These are phyloP conservation scores for Capsella bursapastoris DNA, from an alignment of 345 rosid species.

Conservation along the genomic window DNA sequence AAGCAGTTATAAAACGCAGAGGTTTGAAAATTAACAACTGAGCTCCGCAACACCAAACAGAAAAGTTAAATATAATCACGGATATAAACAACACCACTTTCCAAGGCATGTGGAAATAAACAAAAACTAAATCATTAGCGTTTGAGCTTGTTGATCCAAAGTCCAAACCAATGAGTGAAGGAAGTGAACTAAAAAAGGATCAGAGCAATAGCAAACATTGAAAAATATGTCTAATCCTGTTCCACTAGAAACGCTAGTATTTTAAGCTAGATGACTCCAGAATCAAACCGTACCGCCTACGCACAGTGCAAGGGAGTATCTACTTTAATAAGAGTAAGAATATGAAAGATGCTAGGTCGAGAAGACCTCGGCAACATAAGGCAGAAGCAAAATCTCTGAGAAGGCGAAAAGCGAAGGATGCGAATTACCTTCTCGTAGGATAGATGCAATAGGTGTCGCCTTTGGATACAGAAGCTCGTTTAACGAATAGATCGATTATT, in stretches of 20 bases:
- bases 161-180: no score
- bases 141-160: no score
- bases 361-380: slow-evolving; percentile 59
- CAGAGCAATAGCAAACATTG: not conserved
- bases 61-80: not conserved
- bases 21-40: slow-evolving; percentile 9
- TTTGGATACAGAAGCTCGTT: slow-evolving; percentile 58
- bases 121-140: not conserved
- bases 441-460: slow-evolving; percentile 58
- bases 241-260: not conserved
- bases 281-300: not conserved
- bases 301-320: no score
- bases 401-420: slow-evolving; percentile 89
- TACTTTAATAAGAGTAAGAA: no score
- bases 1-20: not conserved
- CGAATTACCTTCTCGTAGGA: slow-evolving; percentile 82
- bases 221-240: not conserved
- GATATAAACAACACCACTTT: not conserved
- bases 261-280: not conserved
- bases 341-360: not conserved
- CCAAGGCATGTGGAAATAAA: not conserved
- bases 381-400: slow-evolving; percentile 88
- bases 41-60: slow-evolving; percentile 4
- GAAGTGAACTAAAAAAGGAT: not conserved
- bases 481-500: slow-evolving; percentile 66